A percentile compares a stretch with the other conserved stretches of the same genome.
phyloP scores from a whole-genome alignment of 495 filamentous ascomycete species.

The Aspergillus incahuasiensis region DNA sequence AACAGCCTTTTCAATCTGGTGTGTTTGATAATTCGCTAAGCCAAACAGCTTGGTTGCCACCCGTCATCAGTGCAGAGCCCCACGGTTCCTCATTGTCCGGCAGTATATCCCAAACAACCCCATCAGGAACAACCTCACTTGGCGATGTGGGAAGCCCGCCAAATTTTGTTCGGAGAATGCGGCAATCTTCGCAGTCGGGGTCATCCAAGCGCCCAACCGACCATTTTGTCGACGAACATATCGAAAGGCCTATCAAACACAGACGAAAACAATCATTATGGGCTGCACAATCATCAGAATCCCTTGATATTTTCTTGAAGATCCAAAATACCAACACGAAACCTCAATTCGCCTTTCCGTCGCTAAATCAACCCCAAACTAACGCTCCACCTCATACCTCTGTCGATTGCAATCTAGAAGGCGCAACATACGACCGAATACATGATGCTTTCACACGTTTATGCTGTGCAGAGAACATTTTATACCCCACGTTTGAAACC shows the following conservation, averaged over 20 bases:
- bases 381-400: slow-evolving; percentile 17
- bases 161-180: slow-evolving; percentile 16
- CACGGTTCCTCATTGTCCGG: slow-evolving; percentile 17
- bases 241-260: slow-evolving; percentile 29
- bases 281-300: slow-evolving; percentile 16
- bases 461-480: slow-evolving; percentile 31
- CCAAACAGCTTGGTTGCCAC: slow-evolving; percentile 30
- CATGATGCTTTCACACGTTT: slow-evolving; percentile 30
- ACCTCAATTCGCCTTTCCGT: slow-evolving; percentile 25
- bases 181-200: slow-evolving; percentile 18
- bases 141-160: slow-evolving; percentile 18
- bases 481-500: slow-evolving; percentile 36
- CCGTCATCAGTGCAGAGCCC: slow-evolving; percentile 20
- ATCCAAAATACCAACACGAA: slow-evolving; percentile 7
- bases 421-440: slow-evolving; percentile 32
- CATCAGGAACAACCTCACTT: slow-evolving; percentile 20
- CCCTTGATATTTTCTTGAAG: slow-evolving; percentile 9
- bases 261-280: slow-evolving; percentile 24
- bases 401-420: slow-evolving; percentile 21
- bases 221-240: slow-evolving; percentile 35
- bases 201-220: slow-evolving; percentile 28
- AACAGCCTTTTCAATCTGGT: slow-evolving; percentile 18
- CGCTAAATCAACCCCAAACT: slow-evolving; percentile 12
- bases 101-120: slow-evolving; percentile 20
- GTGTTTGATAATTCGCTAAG: slow-evolving; percentile 16